Evolutionary conservation across 495 filamentous ascomycete species (phyloP).

Genomic region (Aspergillus sclerotiicarbonarius): DNA sequence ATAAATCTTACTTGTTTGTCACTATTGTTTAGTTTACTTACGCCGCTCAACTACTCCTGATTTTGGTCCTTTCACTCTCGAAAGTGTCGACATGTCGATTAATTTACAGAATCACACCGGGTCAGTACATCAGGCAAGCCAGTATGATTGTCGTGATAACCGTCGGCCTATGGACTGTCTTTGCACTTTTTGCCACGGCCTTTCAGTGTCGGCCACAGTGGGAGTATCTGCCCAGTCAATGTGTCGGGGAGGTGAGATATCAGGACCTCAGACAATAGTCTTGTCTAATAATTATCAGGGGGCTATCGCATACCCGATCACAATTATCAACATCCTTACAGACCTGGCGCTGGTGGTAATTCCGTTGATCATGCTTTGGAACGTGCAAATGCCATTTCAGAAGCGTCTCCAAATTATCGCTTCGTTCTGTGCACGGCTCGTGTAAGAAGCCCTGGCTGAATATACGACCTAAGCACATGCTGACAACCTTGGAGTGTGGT

Average conservation of each 20-base stretch:
- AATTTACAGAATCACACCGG: not conserved
- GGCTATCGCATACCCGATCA: not conserved
- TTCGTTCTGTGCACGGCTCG: not conserved
- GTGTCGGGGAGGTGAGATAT: not conserved
- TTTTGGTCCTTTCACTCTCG: not conserved
- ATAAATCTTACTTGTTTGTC: not conserved
- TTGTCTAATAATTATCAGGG: not conserved
- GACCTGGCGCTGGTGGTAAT: not conserved
- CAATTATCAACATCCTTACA: not conserved
- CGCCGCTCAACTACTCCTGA: not conserved
- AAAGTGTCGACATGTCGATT: not conserved
- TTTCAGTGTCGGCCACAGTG: not conserved
- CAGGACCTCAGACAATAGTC: not conserved
- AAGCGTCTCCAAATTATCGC: not conserved
- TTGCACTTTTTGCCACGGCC: not conserved
- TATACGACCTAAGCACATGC: not conserved
- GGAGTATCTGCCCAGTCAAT: not conserved
- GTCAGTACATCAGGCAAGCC: not conserved
- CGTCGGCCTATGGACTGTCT: not conserved
- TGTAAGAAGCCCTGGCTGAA: not conserved
- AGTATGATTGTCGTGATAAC: not conserved
- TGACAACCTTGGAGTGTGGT: not conserved
- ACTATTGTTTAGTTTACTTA: not conserved
- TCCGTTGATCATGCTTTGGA: not conserved
- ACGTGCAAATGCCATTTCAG: not conserved